Percentiles rank a stretch among this genome's conserved stretches.
These are phyloP conservation scores for Cyberlindnera petersonii DNA, from an alignment of 805 yeast genomes.

Conservation along the genomic window DNA sequence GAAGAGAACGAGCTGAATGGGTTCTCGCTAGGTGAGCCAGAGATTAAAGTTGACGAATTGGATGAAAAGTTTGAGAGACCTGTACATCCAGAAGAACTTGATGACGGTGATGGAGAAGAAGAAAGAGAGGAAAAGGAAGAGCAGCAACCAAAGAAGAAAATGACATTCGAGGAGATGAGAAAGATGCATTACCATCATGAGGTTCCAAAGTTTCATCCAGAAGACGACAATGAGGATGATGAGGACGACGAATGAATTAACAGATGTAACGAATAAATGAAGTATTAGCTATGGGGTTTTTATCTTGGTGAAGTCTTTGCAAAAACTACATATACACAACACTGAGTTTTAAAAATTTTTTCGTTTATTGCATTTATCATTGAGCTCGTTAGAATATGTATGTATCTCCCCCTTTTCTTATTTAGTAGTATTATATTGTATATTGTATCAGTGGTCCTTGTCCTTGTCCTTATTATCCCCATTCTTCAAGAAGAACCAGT, in stretches of 20 bases:
- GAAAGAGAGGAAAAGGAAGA: conserved; percentile 21
- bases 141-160: conserved; percentile 44
- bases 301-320: too few species aligned
- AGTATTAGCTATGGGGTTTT: neutral
- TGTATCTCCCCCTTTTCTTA: too few species aligned
- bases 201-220: conserved; percentile 11
- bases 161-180: conserved; percentile 26
- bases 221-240: conserved; percentile 11
- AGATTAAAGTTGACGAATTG: conserved; percentile 33
- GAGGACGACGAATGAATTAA: conserved; percentile 6
- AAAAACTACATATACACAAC: neutral
- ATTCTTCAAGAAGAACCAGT: conserved; percentile 24
- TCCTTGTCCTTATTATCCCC: too few species aligned
- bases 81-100: conserved; percentile 24
- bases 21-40: conserved; percentile 58
- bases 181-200: conserved; percentile 24
- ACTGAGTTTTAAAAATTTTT: too few species aligned
- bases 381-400: too few species aligned
- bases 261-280: neutral
- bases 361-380: too few species aligned
- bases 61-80: conserved; percentile 15
- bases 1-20: conserved; percentile 47
- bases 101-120: conserved; percentile 28
- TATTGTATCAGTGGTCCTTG: conserved; percentile 1
- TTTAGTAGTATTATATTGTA: conserved; percentile 1